phyloP scores from a whole-genome alignment of 2,329 filamentous ascomycete species.

The Rutstroemia sp. region DNA sequence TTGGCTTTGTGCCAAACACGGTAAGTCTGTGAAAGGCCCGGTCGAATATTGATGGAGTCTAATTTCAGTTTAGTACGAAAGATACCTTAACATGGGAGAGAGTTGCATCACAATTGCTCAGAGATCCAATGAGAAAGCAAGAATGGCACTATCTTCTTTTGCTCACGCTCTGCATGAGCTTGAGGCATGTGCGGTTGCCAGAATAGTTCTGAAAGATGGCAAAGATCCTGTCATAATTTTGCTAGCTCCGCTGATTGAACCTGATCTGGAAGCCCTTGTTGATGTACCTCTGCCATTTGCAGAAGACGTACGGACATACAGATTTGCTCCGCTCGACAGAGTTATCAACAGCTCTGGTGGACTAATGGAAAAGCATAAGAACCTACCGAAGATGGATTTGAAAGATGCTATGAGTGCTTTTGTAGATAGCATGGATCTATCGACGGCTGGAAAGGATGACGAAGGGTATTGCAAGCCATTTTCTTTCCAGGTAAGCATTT shows the following conservation, averaged over 20 bases:
- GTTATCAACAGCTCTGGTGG: conserved; percentile 84
- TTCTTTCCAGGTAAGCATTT: conserved; percentile 8
- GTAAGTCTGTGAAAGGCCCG: background rate
- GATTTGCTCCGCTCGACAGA: conserved; percentile 82
- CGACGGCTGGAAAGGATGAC: conserved; percentile 62
- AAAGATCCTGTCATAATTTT: conserved; percentile 72
- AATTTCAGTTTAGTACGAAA: conserved; percentile 54
- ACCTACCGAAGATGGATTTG: conserved; percentile 70
- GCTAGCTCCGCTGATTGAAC: conserved; percentile 71
- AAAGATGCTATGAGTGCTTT: conserved; percentile 80
- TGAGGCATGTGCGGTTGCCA: conserved; percentile 77
- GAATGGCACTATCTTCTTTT: conserved; percentile 79
- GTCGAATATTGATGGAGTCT: too few species aligned
- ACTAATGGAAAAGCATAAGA: conserved; percentile 70
- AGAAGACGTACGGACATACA: conserved; percentile 85
- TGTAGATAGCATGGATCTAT: conserved; percentile 88
- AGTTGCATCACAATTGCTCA: conserved; percentile 70
- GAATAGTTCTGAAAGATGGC: conserved; percentile 76
- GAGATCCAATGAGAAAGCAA: conserved; percentile 72
- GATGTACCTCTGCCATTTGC: conserved; percentile 89
- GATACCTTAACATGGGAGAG: conserved; percentile 79
- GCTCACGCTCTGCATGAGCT: conserved; percentile 81
- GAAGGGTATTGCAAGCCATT: conserved; percentile 48
- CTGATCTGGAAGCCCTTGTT: conserved; percentile 75
- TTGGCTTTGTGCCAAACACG: conserved; percentile 70